Conservation (phyloP, 345 rosid genomes). For the Citrus trifoliata region DNA sequence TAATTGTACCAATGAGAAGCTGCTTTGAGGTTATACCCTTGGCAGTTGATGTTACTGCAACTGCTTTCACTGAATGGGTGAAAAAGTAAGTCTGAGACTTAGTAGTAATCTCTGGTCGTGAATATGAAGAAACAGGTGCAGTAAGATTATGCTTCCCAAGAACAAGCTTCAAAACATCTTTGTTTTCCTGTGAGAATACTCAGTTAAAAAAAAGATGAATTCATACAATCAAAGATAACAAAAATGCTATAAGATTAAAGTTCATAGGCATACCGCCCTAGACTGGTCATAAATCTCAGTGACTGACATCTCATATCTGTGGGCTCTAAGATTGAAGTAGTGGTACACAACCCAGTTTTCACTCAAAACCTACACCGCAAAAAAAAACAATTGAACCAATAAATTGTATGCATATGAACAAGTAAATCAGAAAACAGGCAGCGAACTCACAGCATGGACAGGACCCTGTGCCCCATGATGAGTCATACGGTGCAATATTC, state of each 20-base stretch:
- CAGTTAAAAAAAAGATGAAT: constrained; percentile 17
- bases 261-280: constrained; percentile 67
- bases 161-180: constrained; percentile 86
- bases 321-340: constrained; percentile 96
- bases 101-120: constrained; percentile 81
- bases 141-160: constrained; percentile 97
- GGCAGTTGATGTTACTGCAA: constrained; percentile 86
- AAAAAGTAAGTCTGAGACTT: constrained; percentile 95
- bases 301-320: constrained; percentile 95
- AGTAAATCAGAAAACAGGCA: constrained; percentile 9
- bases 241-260: not conserved
- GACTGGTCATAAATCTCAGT: constrained; percentile 95
- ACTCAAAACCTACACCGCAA: constrained; percentile 68
- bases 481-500: constrained; percentile 82
- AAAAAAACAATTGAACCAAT: constrained; percentile 17
- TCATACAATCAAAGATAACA: not conserved
- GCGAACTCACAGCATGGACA: constrained; percentile 74
- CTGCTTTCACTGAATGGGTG: constrained; percentile 80
- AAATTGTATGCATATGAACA: constrained; percentile 8
- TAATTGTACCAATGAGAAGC: constrained; percentile 91
- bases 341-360: constrained; percentile 99
- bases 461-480: constrained; percentile 98
- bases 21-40: constrained; percentile 99
- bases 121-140: constrained; percentile 73
- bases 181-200: constrained; percentile 73